These are phyloP conservation scores for Cryptosporidium baileyi DNA, from an alignment of 169 alveolate genomes.

Conservation along the genomic window DNA sequence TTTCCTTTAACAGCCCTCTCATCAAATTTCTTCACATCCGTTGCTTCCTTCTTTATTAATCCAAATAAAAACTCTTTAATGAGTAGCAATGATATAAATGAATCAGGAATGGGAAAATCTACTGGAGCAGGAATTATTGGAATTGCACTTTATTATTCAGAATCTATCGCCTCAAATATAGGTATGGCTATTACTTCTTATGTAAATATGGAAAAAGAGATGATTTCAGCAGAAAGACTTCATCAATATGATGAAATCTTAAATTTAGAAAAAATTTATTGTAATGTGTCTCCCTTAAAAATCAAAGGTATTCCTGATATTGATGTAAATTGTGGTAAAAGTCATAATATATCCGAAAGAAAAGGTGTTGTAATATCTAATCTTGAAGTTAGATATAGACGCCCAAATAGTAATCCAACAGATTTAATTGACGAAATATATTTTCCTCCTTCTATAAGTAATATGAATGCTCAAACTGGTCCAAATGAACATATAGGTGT, in stretches of 20 bases:
- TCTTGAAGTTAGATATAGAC: constrained; percentile 79
- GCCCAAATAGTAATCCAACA: constrained; percentile 62
- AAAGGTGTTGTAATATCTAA: constrained; percentile 72
- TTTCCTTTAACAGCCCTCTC: constrained; percentile 71
- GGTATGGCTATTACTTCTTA: constrained; percentile 67
- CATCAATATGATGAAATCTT: constrained; percentile 48
- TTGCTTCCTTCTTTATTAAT: neutral
- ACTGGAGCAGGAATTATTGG: constrained; percentile 71
- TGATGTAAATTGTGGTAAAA: neutral
- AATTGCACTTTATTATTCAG: constrained; percentile 73
- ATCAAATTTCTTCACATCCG: constrained; percentile 11
- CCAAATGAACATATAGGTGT: constrained; percentile 83
- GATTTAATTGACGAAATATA: constrained; percentile 57
- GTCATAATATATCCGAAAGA: neutral
- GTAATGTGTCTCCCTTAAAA: neutral
- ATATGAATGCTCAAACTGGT: constrained; percentile 75
- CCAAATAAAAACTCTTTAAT: neutral
- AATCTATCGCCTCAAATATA: constrained; percentile 72
- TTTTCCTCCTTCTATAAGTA: constrained; percentile 76
- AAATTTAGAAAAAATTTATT: neutral
- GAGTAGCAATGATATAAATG: neutral
- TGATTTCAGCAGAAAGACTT: constrained; percentile 74
- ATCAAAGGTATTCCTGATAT: neutral
- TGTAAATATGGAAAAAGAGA: constrained; percentile 72
- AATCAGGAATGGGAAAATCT: constrained; percentile 2